Conservation (phyloP, 495 filamentous ascomycete genomes). For the Lentithecium fluviatile region DNA sequence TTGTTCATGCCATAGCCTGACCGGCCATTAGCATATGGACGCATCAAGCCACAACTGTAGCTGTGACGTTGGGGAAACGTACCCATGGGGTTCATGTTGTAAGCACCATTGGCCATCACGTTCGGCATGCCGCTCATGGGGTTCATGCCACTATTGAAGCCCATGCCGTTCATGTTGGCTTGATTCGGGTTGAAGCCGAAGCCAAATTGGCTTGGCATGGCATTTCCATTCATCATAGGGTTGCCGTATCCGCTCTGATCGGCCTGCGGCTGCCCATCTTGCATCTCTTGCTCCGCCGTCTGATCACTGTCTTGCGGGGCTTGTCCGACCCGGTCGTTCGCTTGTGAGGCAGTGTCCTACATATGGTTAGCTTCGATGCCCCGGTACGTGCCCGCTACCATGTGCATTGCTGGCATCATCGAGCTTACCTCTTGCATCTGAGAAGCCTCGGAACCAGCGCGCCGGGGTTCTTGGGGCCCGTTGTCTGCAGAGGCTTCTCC, state of each 20-base stretch:
- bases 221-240: neutral
- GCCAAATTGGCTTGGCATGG: slow-evolving; percentile 32
- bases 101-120: slow-evolving; percentile 63
- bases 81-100: slow-evolving; percentile 75
- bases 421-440: too few species aligned
- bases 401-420: too few species aligned
- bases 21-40: neutral
- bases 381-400: too few species aligned
- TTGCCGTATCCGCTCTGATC: neutral
- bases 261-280: neutral
- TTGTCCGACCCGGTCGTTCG: too few species aligned
- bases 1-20: slow-evolving; percentile 13
- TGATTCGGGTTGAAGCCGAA: slow-evolving; percentile 52
- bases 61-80: slow-evolving; percentile 49
- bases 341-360: too few species aligned
- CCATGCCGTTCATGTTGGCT: slow-evolving; percentile 63
- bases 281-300: too few species aligned
- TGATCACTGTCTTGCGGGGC: too few species aligned
- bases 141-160: slow-evolving; percentile 61
- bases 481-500: neutral
- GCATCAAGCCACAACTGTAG: too few species aligned
- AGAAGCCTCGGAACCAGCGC: too few species aligned
- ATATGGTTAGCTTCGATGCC: too few species aligned
- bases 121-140: slow-evolving; percentile 76
- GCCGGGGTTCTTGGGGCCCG: too few species aligned